Evolutionary conservation across 495 filamentous ascomycete genomes (phyloP).

Genomic region (Rhypophila decipiens): DNA sequence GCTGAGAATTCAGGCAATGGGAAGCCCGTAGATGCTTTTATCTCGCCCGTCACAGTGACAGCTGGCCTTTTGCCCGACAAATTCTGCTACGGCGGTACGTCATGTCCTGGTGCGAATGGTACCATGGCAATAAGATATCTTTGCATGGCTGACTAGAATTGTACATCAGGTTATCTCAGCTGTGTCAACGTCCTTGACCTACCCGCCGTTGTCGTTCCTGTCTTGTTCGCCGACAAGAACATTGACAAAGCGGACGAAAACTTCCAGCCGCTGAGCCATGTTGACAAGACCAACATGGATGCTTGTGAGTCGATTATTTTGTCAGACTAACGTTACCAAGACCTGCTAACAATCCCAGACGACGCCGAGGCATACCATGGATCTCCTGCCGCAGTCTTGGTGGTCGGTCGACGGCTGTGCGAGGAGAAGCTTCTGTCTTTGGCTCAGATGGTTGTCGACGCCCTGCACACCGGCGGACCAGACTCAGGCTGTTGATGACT

Average conservation of each 20-base stretch:
- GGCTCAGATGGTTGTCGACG: conserved; percentile 13
- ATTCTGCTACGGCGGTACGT: conserved; percentile 18
- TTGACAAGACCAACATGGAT: conserved; percentile 5
- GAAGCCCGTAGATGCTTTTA: conserved; percentile 19
- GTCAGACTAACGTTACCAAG: neutral
- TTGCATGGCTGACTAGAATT: too few species aligned
- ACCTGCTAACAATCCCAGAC: conserved; percentile 17
- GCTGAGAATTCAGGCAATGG: neutral
- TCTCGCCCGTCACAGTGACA: conserved; percentile 33
- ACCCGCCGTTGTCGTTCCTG: conserved; percentile 33
- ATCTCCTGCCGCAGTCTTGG: conserved; percentile 29
- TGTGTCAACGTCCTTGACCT: conserved; percentile 37
- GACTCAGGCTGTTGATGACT: too few species aligned
- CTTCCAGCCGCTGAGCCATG: conserved; percentile 4
- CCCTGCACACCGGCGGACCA: too few species aligned
- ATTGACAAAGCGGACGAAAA: conserved; percentile 15
- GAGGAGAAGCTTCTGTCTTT: conserved; percentile 31
- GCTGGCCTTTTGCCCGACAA: conserved; percentile 30
- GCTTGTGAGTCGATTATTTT: conserved; percentile 1
- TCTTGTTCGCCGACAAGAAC: conserved; percentile 32
- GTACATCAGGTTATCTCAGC: conserved; percentile 18
- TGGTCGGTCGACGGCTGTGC: conserved; percentile 26
- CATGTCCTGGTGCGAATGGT: neutral
- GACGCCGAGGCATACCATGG: conserved; percentile 28
- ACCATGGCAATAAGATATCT: too few species aligned